Percentiles rank a stretch among this genome's conserved stretches.
Conservation (phyloP, 129 eudicot genomes). For the Tanacetum coccineum region DNA sequence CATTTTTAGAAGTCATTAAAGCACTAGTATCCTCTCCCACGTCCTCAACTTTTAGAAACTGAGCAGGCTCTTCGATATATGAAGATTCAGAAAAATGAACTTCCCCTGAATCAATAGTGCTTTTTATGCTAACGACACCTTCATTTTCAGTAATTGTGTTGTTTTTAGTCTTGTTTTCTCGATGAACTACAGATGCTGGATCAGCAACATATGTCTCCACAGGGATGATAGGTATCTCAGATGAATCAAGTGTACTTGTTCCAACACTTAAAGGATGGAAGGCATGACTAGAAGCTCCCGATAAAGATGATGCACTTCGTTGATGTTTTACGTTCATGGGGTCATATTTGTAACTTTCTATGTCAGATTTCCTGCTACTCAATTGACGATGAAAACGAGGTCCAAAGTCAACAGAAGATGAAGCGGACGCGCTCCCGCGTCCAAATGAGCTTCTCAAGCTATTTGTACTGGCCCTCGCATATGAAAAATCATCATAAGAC, state of each 20-base stretch:
- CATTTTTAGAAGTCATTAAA: conserved; percentile 23
- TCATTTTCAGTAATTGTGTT: conserved; percentile 36
- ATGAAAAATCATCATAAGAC: conserved; percentile 68
- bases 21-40: conserved; percentile 31
- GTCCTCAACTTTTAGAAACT: conserved; percentile 18
- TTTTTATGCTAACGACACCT: conserved; percentile 18
- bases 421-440: conserved; percentile 56
- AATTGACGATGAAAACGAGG: conserved; percentile 59
- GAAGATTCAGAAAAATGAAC: conserved; percentile 27
- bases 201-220: conserved; percentile 32
- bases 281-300: conserved; percentile 60
- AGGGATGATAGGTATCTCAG: conserved; percentile 36
- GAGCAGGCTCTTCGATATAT: conserved; percentile 38
- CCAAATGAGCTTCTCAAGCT: conserved; percentile 79
- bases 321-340: conserved; percentile 38
- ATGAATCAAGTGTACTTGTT: conserved; percentile 48
- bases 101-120: conserved; percentile 24
- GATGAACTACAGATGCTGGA: conserved; percentile 33
- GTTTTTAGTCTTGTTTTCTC: conserved; percentile 31
- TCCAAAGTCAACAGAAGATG: conserved; percentile 77
- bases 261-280: conserved; percentile 47
- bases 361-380: conserved; percentile 63
- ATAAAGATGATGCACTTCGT: conserved; percentile 64
- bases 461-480: conserved; percentile 50
- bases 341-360: conserved; percentile 53